A percentile compares a stretch with the other conserved stretches of the same genome.
Evolutionary conservation across 2,329 filamentous ascomycete species (phyloP).

Genomic region (Xylariaceae sp.): DNA sequence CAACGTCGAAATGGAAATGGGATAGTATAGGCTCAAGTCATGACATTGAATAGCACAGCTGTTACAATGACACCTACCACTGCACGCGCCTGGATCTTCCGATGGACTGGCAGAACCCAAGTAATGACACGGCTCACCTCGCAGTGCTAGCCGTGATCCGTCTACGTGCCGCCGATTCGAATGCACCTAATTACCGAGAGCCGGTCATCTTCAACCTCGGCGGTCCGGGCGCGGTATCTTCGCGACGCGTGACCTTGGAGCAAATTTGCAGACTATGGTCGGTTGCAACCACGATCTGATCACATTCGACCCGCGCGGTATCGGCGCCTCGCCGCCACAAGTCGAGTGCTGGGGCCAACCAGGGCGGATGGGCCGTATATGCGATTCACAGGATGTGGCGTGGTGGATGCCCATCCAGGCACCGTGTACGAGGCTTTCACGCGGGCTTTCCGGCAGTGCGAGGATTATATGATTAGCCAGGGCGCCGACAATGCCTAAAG

Average conservation of each 20-base stretch:
- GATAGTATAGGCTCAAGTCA: constrained; percentile 29
- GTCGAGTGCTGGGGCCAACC: constrained; percentile 48
- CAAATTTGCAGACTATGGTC: constrained; percentile 40
- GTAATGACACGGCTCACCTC: constrained; percentile 28
- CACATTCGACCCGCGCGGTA: constrained; percentile 48
- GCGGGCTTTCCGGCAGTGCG: constrained; percentile 42
- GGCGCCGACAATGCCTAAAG: too few relatives aligned
- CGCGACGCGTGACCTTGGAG: constrained; percentile 31
- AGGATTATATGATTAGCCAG: constrained; percentile 32
- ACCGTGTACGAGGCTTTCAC: constrained; percentile 43
- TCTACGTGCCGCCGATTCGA: constrained; percentile 29
- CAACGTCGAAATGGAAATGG: too few relatives aligned
- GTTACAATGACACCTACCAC: constrained; percentile 33
- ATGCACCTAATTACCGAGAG: constrained; percentile 29
- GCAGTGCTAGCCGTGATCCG: constrained; percentile 37
- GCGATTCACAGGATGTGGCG: constrained; percentile 42
- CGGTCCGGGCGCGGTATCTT: constrained; percentile 44
- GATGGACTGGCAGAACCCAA: constrained; percentile 38
- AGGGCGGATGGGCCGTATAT: constrained; percentile 40
- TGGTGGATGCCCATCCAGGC: constrained; percentile 45
- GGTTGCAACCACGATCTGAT: constrained; percentile 43
- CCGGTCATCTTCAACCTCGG: constrained; percentile 40
- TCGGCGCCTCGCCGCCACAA: constrained; percentile 47
- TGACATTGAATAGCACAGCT: constrained; percentile 33
- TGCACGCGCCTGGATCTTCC: constrained; percentile 38